Conservation (phyloP, 2,329 filamentous ascomycete genomes). For the Penicillium brevicompactum region DNA sequence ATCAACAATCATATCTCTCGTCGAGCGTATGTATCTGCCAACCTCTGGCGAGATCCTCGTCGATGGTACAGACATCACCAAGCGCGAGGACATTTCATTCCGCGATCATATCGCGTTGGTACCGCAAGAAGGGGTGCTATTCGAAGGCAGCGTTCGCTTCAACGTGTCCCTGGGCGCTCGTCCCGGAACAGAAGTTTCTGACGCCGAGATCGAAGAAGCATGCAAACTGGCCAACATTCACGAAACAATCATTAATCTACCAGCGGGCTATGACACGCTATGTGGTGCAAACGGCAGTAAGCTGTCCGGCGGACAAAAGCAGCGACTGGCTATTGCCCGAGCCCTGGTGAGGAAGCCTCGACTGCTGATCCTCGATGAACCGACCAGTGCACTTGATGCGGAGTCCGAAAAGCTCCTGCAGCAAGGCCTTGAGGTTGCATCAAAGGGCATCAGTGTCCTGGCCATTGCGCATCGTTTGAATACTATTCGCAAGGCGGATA, state of each 20-base stretch:
- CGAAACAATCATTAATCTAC: constrained; percentile 64
- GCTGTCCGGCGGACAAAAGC: constrained; percentile 60
- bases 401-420: constrained; percentile 55
- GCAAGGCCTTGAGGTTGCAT: constrained; percentile 38
- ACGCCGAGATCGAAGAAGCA: constrained; percentile 66
- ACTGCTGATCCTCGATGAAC: constrained; percentile 62
- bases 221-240: constrained; percentile 71
- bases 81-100: constrained; percentile 40
- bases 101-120: constrained; percentile 50
- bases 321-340: constrained; percentile 60
- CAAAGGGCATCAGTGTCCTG: constrained; percentile 40
- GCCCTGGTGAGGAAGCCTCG: constrained; percentile 58
- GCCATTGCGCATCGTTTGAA: constrained; percentile 46
- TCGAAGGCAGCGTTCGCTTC: constrained; percentile 52
- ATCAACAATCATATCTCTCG: constrained; percentile 62
- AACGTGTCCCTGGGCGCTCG: constrained; percentile 49
- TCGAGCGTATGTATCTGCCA: constrained; percentile 59
- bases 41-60: constrained; percentile 54
- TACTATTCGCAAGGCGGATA: constrained; percentile 68
- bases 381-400: constrained; percentile 61
- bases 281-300: constrained; percentile 56
- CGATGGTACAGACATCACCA: constrained; percentile 53
- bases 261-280: constrained; percentile 59
- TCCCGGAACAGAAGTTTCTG: constrained; percentile 57
- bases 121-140: constrained; percentile 51